A percentile compares a stretch with the other conserved stretches of the same genome.
These are phyloP conservation scores for Eutrema yunnanense DNA, from an alignment of 345 rosid genomes.

Conservation along the genomic window DNA sequence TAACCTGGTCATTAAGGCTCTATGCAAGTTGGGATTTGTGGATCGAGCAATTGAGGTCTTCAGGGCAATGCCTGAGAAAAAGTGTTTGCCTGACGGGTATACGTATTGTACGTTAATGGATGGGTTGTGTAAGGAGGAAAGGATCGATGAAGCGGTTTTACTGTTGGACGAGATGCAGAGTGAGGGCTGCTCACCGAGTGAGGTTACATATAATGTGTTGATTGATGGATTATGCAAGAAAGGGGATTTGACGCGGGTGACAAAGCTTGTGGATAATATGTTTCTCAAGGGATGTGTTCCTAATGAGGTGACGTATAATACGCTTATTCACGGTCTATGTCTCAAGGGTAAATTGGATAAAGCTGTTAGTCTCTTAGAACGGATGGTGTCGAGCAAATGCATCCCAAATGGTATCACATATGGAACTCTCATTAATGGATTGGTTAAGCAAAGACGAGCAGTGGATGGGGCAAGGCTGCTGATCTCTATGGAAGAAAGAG, in stretches of 20 bases:
- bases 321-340: constrained; percentile 80
- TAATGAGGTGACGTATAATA: constrained; percentile 79
- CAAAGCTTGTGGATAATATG: constrained; percentile 90
- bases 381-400: constrained; percentile 66
- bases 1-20: constrained; percentile 65
- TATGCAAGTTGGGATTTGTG: constrained; percentile 67
- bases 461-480: constrained; percentile 49
- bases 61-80: constrained; percentile 56
- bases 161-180: constrained; percentile 92
- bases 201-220: constrained; percentile 65
- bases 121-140: constrained; percentile 78
- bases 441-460: constrained; percentile 66
- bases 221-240: constrained; percentile 78
- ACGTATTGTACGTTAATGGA: constrained; percentile 90
- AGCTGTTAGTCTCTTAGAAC: constrained; percentile 74
- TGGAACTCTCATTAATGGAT: constrained; percentile 75
- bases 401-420: constrained; percentile 79
- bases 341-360: constrained; percentile 73
- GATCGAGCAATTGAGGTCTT: constrained; percentile 65
- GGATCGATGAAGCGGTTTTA: constrained; percentile 78
- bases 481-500: constrained; percentile 69
- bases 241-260: constrained; percentile 64
- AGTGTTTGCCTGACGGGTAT: constrained; percentile 65
- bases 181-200: constrained; percentile 73
- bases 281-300: constrained; percentile 86